A percentile compares a stretch with the other conserved stretches of the same genome.
These are phyloP conservation scores for Eucalyptus polyanthemos DNA, from an alignment of 345 rosid genomes.

Conservation along the genomic window DNA sequence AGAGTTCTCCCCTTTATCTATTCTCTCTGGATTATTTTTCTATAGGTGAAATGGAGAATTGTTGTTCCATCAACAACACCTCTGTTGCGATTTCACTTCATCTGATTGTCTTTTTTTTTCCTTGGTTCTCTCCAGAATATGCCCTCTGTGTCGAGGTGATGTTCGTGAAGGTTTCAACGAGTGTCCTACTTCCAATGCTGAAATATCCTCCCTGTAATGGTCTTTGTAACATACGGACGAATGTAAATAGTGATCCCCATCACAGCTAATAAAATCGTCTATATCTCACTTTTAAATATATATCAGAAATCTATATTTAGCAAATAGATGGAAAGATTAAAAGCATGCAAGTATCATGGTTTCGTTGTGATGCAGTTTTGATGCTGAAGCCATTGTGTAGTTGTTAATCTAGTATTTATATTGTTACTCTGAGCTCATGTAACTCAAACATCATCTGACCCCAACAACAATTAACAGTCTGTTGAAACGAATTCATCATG, in stretches of 20 bases:
- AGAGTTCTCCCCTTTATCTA: not conserved
- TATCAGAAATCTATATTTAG: not conserved
- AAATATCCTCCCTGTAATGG: slow-evolving; percentile 17
- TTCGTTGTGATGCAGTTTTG: not conserved
- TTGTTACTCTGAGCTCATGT: not conserved
- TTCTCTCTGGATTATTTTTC: not conserved
- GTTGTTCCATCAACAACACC: not conserved
- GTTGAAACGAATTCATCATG: not conserved
- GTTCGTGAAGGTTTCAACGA: slow-evolving; percentile 26
- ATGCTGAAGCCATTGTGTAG: not conserved
- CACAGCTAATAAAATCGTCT: not conserved
- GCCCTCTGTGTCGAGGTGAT: slow-evolving; percentile 69
- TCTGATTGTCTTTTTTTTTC: not conserved
- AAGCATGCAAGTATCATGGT: not conserved
- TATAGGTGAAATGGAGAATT: not conserved
- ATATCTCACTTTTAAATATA: not conserved
- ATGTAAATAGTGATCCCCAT: not conserved
- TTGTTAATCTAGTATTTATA: not conserved
- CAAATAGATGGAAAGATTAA: not conserved
- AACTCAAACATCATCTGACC: not conserved
- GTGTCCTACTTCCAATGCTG: slow-evolving; percentile 8
- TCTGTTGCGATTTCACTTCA: not conserved
- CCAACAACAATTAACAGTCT: not conserved
- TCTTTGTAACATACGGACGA: not conserved
- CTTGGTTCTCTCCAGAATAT: slow-evolving; percentile 28